Evolutionary conservation across 2,329 filamentous ascomycete genomes (phyloP).

Genomic region (Lizonia empirigonia): DNA sequence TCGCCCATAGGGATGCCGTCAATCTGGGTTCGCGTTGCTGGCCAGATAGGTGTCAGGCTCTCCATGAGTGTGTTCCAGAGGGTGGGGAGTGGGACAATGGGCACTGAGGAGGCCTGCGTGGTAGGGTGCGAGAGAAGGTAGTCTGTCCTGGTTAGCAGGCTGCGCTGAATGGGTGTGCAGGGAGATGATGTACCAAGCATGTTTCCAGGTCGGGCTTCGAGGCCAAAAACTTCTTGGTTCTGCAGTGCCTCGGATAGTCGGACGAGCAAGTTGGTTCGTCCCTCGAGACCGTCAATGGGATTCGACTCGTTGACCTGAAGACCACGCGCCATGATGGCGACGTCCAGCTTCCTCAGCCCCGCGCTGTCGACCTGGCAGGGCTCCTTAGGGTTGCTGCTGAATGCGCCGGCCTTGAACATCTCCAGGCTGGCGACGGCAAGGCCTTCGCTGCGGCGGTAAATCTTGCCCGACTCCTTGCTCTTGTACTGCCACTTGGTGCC

Average conservation of each 20-base stretch:
- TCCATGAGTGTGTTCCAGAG: constrained; percentile 92
- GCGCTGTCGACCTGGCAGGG: constrained; percentile 89
- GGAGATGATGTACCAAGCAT: constrained; percentile 72
- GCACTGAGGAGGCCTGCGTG: constrained; percentile 85
- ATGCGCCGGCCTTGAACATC: constrained; percentile 92
- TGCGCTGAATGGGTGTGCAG: background rate
- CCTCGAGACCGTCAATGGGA: constrained; percentile 82
- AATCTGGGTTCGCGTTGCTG: constrained; percentile 80
- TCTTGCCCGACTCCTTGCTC: constrained; percentile 82
- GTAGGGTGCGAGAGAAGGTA: constrained; percentile 91
- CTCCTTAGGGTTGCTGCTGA: constrained; percentile 81
- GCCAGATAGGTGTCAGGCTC: constrained; percentile 87
- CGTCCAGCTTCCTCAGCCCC: constrained; percentile 74
- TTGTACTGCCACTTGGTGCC: constrained; percentile 92
- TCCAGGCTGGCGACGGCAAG: constrained; percentile 79
- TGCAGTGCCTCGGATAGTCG: constrained; percentile 76
- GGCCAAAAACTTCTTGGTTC: constrained; percentile 83
- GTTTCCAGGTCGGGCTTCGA: constrained; percentile 84
- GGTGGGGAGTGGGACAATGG: constrained; percentile 83
- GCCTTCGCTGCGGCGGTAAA: constrained; percentile 86
- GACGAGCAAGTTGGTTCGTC: constrained; percentile 78
- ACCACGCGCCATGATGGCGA: constrained; percentile 75
- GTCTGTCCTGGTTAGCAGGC: constrained; percentile 61
- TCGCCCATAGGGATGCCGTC: constrained; percentile 88
- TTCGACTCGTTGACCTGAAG: constrained; percentile 84